Conservation (phyloP, 345 rosid species). For the Syzygium aqueum region DNA sequence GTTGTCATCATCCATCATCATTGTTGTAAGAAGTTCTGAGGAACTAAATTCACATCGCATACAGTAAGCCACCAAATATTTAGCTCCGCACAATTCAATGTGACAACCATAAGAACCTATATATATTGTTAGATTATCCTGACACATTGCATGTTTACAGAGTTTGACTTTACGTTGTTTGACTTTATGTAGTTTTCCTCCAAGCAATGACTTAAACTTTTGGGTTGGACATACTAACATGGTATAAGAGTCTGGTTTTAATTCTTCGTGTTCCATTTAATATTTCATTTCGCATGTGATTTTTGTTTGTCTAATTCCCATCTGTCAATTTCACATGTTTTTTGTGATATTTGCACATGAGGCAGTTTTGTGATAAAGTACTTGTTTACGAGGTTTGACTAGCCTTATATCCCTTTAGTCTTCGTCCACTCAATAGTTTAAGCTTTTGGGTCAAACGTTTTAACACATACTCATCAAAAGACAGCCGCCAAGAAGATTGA, state of each 20-base stretch:
- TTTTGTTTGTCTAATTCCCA: neutral
- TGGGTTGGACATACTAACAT: neutral
- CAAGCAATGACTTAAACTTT: neutral
- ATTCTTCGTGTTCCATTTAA: neutral
- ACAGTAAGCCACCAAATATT: neutral
- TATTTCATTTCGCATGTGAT: neutral
- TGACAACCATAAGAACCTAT: neutral
- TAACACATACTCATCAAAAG: neutral
- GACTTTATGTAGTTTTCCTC: neutral
- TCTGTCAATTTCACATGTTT: neutral
- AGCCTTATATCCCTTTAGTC: neutral
- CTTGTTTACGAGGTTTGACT: neutral
- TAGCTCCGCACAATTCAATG: neutral
- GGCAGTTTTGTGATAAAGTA: neutral
- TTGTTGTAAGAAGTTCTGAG: neutral
- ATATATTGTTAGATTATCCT: neutral
- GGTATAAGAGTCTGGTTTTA: neutral
- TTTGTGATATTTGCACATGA: neutral
- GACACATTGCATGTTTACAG: neutral
- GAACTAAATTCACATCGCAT: neutral
- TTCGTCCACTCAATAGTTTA: neutral
- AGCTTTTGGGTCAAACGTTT: neutral
- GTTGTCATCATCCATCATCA: neutral
- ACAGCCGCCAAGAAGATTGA: neutral
- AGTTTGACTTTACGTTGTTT: neutral